These are phyloP conservation scores for Pichia nakasei DNA, from an alignment of 805 yeast species.

Conservation along the genomic window DNA sequence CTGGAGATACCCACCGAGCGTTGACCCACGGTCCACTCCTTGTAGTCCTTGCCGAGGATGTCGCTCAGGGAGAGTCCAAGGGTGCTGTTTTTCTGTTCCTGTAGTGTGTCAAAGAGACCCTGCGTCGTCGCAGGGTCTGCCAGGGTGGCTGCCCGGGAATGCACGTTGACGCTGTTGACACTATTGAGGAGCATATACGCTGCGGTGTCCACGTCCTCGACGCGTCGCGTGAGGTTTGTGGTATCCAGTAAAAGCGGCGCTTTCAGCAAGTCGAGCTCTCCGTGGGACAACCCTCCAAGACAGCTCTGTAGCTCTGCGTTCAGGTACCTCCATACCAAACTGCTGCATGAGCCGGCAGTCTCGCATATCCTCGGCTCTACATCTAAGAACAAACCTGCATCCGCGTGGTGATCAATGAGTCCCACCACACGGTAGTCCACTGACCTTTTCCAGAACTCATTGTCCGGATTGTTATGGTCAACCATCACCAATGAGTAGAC, in stretches of 20 bases:
- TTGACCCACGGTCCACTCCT: background rate
- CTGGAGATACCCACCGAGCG: background rate
- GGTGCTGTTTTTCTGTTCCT: background rate
- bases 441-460: constrained; percentile 7
- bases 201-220: background rate
- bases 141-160: too few species aligned
- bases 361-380: constrained; percentile 55
- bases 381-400: constrained; percentile 41
- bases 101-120: background rate
- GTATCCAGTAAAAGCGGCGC: background rate
- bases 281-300: background rate
- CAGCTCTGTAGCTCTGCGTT: background rate
- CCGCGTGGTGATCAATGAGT: constrained; percentile 86
- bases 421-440: constrained; percentile 34
- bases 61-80: background rate
- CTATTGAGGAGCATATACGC: background rate
- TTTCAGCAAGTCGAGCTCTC: background rate
- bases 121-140: background rate
- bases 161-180: background rate
- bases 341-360: constrained; percentile 70
- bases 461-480: constrained; percentile 53
- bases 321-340: constrained; percentile 38
- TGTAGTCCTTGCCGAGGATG: background rate
- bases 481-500: constrained; percentile 38
- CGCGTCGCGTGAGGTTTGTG: background rate